phyloP scores from a whole-genome alignment of 1,284 basidiomycete genomes.

The Tylopilus sp. region DNA sequence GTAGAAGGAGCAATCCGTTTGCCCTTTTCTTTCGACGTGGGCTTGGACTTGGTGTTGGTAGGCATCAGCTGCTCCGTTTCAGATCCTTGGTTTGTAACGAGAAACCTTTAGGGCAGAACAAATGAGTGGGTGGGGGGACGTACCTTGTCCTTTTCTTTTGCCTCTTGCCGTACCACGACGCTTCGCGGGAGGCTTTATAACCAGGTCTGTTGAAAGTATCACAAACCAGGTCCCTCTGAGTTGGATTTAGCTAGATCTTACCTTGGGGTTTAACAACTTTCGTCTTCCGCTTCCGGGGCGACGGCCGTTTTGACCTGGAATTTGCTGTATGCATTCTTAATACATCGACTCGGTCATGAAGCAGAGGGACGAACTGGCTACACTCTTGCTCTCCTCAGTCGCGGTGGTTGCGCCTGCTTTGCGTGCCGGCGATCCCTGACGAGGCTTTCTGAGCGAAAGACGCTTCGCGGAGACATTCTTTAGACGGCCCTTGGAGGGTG shows the following conservation, averaged over 20 bases:
- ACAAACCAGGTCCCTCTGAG: neutral
- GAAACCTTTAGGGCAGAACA: neutral
- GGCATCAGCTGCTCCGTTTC: slow-evolving; percentile 4
- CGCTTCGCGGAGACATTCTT: slow-evolving; percentile 7
- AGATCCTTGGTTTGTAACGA: neutral
- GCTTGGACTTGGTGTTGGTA: slow-evolving; percentile 2
- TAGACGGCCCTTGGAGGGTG: slow-evolving; percentile 31
- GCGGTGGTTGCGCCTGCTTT: neutral
- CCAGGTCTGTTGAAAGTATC: neutral
- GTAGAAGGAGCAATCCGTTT: slow-evolving; percentile 5
- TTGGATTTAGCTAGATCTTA: neutral
- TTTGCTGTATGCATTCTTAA: slow-evolving; percentile 12
- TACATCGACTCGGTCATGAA: neutral
- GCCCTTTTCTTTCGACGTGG: slow-evolving; percentile 12
- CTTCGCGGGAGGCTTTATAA: slow-evolving; percentile 12
- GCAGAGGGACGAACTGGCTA: slow-evolving; percentile 14
- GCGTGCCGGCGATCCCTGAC: slow-evolving; percentile 1
- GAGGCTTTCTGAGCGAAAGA: slow-evolving; percentile 11
- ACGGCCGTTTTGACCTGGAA: slow-evolving; percentile 9
- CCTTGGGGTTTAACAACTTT: slow-evolving; percentile 13
- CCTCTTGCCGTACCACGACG: slow-evolving; percentile 17
- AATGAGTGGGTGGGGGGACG: neutral
- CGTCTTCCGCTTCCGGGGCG: slow-evolving; percentile 15
- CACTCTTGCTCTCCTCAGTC: neutral
- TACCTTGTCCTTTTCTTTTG: slow-evolving; percentile 11